Base-by-base conservation (phyloP, 306 rosid genomes). In the Inga laurina region DNA sequence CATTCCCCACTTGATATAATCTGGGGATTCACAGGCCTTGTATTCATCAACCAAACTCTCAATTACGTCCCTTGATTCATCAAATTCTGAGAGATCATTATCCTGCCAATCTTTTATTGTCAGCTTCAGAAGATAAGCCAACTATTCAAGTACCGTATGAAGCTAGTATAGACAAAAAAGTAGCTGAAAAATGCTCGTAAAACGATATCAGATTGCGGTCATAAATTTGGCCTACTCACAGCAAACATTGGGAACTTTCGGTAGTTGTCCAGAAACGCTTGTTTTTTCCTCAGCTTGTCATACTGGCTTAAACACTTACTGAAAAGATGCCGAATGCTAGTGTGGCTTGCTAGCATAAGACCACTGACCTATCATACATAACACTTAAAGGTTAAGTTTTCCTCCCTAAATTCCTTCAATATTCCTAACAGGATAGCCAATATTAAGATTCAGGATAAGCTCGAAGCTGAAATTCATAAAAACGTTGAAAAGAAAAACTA, bases 1-100 rank as follows among this genome's bases (percentile, higher is more conserved):
- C 97, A 96, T 89, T 90, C 99, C 99, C 99, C 98, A 96, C 87
- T 94, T 96, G 88, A 94, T 94, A 86, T 96, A 96, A 91, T 96
- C 99, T 74, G 99, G 99, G 76, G 99, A 96, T 84, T 94, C 99
- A 48, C 99, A 96, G 71, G 98, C 99, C 91, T 94, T 96, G 21
- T 96, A 96, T 87, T 96, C 98, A 77, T 96, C 99, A 80, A 96
- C 97, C 86, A 96, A 89, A 87, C 97, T 94, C 88, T 92, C 99
- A 82, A 96, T 90, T 86, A 93, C 86, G 74, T 96, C 99, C 75
- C 99, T 91, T 84, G 99, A 93, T 90, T 96, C 99, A 64, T 94
- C 99, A 92, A 96, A 96, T 86, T 96, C 99, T 0, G 98, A 96
- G 82, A 96, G 99, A 87, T 96, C 99, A 87, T 96, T 96, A 84